Percentiles rank a stretch among this genome's conserved stretches.
Evolutionary conservation across 495 filamentous ascomycete species (phyloP).

Genomic region (Aspergillus haitiensis): DNA sequence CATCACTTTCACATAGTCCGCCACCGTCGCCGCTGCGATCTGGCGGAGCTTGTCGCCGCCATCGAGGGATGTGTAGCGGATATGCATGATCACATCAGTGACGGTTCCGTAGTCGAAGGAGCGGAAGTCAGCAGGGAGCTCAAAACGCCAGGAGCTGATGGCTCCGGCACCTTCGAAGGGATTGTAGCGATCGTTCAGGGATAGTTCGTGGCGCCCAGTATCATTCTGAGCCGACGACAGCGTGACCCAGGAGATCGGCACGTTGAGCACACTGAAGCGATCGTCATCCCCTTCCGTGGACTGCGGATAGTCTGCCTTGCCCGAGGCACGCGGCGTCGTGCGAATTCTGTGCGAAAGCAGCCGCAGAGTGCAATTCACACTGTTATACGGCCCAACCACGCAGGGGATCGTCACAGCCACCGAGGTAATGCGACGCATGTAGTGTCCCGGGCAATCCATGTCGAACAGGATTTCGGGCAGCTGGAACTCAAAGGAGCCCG

Average conservation of each 20-base stretch:
- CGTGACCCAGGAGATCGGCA: no score
- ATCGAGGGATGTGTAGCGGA: neutral
- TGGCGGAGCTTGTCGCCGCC: neutral
- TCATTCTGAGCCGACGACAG: no score
- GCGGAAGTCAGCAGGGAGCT: neutral
- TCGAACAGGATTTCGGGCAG: neutral
- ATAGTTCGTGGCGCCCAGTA: no score
- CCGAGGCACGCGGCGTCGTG: no score
- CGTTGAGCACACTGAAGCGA: no score
- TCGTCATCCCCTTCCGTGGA: no score
- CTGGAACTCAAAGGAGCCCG: neutral
- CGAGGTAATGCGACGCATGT: neutral
- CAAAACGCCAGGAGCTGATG: neutral
- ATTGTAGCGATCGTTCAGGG: no score
- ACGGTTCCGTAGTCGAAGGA: neutral
- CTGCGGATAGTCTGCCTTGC: no score
- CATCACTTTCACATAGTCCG: no score
- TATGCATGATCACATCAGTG: slow-evolving; percentile 21
- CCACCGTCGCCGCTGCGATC: no score
- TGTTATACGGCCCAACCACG: neutral
- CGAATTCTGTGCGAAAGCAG: neutral
- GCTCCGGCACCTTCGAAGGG: no score
- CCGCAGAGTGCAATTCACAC: neutral
- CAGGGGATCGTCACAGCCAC: neutral
- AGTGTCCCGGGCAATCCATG: neutral